phyloP scores from a whole-genome alignment of 495 filamentous ascomycete genomes.

The Xylaria palmicola region DNA sequence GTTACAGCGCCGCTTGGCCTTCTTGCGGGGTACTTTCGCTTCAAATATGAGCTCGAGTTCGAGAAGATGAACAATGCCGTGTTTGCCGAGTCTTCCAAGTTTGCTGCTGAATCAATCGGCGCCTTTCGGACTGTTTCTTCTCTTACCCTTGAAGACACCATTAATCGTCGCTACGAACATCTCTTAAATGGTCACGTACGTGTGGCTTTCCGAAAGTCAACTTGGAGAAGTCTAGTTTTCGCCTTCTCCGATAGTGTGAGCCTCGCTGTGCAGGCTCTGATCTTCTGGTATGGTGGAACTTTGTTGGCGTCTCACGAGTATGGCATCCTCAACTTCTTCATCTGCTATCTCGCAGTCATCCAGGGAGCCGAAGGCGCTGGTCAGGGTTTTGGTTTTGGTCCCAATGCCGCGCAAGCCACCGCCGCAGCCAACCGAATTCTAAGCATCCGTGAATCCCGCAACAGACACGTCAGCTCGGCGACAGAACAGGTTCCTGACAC shows the following conservation, averaged over 20 bases:
- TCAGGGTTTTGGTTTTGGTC: constrained; percentile 47
- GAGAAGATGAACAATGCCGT: constrained; percentile 55
- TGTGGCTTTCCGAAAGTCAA: constrained; percentile 43
- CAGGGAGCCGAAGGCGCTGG: constrained; percentile 48
- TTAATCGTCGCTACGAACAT: constrained; percentile 43
- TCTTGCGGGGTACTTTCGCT: constrained; percentile 49
- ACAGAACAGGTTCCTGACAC: constrained; percentile 27
- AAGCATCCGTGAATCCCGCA: constrained; percentile 36
- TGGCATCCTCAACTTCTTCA: constrained; percentile 36
- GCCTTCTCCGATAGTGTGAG: constrained; percentile 44
- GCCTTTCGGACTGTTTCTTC: constrained; percentile 59
- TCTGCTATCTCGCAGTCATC: constrained; percentile 50
- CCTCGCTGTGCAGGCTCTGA: constrained; percentile 47
- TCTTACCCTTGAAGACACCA: constrained; percentile 56
- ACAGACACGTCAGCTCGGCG: constrained; percentile 11
- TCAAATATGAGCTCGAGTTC: constrained; percentile 57
- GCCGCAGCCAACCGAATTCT: constrained; percentile 48
- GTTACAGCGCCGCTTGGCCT: constrained; percentile 51
- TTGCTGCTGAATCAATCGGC: constrained; percentile 59
- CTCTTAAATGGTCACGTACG: constrained; percentile 41
- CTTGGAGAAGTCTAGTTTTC: constrained; percentile 44
- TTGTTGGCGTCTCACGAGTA: constrained; percentile 42
- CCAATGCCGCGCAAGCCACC: constrained; percentile 48
- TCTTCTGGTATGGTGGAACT: constrained; percentile 51
- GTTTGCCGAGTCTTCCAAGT: constrained; percentile 58